A percentile compares a stretch with the other conserved stretches of the same genome.
Conservation (phyloP, 495 filamentous ascomycete species). For the Penicillium tannophilum region DNA sequence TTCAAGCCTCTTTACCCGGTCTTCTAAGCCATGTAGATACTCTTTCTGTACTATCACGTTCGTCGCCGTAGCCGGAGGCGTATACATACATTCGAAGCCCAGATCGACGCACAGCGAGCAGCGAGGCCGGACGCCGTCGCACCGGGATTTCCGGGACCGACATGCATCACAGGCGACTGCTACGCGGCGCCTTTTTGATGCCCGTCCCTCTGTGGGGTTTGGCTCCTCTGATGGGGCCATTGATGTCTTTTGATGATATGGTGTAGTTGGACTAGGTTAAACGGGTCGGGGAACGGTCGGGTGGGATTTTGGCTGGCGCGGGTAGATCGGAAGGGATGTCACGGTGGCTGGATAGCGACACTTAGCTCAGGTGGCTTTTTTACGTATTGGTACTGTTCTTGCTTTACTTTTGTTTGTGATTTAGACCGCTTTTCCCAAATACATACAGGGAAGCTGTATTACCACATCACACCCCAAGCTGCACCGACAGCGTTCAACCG, state of each 20-base stretch:
- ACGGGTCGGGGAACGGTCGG: background rate
- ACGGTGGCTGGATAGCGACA: too few species aligned
- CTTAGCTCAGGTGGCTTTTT: background rate
- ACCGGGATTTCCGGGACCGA: slow-evolving; percentile 50
- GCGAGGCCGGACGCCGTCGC: slow-evolving; percentile 49
- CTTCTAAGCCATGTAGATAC: slow-evolving; percentile 27
- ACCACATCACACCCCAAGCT: too few species aligned
- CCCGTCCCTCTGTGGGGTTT: slow-evolving; percentile 2
- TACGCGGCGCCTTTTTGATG: slow-evolving; percentile 38
- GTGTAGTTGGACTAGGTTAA: background rate
- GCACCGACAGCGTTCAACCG: too few species aligned
- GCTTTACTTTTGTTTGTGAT: too few species aligned
- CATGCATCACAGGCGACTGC: slow-evolving; percentile 49
- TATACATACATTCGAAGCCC: slow-evolving; percentile 50
- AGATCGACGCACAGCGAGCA: slow-evolving; percentile 46
- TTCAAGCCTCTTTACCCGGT: slow-evolving; percentile 23
- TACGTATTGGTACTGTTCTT: too few species aligned
- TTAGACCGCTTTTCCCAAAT: too few species aligned
- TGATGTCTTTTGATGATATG: background rate
- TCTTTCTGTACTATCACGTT: slow-evolving; percentile 52
- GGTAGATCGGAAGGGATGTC: background rate
- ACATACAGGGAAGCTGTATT: too few species aligned
- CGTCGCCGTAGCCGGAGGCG: slow-evolving; percentile 34
- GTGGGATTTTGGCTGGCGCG: background rate
- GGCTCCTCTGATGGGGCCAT: slow-evolving; percentile 14